Percentiles rank a stretch among this genome's conserved stretches.
phyloP scores from a whole-genome alignment of 805 yeast species.

The Brettanomyces custersianus region DNA sequence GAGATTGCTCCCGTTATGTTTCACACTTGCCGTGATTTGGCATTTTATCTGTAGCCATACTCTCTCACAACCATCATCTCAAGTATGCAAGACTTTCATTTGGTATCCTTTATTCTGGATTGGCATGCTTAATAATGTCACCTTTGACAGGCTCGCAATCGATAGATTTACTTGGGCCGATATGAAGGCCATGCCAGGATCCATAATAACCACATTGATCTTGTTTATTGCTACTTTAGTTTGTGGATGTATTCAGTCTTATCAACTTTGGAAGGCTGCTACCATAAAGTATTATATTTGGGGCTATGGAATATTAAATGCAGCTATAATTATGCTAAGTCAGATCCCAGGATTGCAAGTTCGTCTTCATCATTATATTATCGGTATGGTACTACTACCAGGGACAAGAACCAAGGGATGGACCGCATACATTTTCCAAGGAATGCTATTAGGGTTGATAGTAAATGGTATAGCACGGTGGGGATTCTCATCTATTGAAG shows the following conservation, averaged over 20 bases:
- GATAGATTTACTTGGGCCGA: conserved; percentile 74
- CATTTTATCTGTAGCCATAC: conserved; percentile 43
- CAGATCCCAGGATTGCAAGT: conserved; percentile 49
- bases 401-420: conserved; percentile 74
- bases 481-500: conserved; percentile 89
- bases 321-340: conserved; percentile 36
- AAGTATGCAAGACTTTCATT: conserved; percentile 34
- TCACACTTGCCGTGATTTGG: conserved; percentile 68
- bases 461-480: conserved; percentile 83
- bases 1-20: conserved; percentile 66
- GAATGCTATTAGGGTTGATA: conserved; percentile 70
- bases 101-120: conserved; percentile 85
- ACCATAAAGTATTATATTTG: conserved; percentile 49
- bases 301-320: conserved; percentile 40
- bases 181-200: conserved; percentile 68
- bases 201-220: conserved; percentile 50
- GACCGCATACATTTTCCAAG: conserved; percentile 71
- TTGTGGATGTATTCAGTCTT: conserved; percentile 67
- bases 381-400: conserved; percentile 70
- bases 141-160: conserved; percentile 82
- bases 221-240: conserved; percentile 38
- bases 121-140: conserved; percentile 76
- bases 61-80: conserved; percentile 28
- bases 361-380: conserved; percentile 70
- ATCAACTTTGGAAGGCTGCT: conserved; percentile 72